These are phyloP conservation scores for Colletotrichum limetticola DNA, from an alignment of 2,329 filamentous ascomycete genomes.

Conservation along the genomic window DNA sequence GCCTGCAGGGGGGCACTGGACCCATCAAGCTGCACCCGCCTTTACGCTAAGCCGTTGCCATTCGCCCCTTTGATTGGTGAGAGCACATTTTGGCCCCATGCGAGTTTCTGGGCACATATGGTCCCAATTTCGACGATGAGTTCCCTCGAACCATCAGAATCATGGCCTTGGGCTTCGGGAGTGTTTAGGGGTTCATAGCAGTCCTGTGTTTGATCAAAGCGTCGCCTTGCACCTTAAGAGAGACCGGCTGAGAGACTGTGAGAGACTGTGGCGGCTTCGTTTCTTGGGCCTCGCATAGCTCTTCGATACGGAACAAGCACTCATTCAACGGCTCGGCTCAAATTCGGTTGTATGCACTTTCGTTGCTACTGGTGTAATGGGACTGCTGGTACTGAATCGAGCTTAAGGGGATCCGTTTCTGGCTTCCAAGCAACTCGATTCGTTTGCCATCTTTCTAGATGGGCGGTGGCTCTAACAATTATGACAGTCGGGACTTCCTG, in stretches of 20 bases:
- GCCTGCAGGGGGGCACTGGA: constrained; percentile 1
- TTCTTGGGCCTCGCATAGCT: neutral
- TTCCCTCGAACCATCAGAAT: neutral
- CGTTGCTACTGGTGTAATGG: neutral
- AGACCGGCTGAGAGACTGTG: neutral
- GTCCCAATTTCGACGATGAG: neutral
- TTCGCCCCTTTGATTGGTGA: constrained; percentile 23
- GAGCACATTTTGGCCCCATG: neutral
- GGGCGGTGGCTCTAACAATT: constrained; percentile 28
- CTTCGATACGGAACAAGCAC: neutral
- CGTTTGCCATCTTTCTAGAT: neutral
- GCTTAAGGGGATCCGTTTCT: neutral
- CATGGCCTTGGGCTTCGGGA: neutral
- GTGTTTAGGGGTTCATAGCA: neutral
- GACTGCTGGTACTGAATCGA: neutral
- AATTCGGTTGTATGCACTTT: neutral
- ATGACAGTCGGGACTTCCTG: neutral
- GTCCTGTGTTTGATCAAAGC: neutral
- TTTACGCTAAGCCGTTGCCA: constrained; percentile 11
- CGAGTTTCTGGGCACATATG: neutral
- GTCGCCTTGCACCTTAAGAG: neutral
- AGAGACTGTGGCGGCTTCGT: neutral
- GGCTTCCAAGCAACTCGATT: neutral
- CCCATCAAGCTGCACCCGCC: constrained; percentile 6
- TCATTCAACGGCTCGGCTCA: neutral